These are phyloP conservation scores for Fusarium kyushuense DNA, from an alignment of 2,329 filamentous ascomycete genomes.

Conservation along the genomic window DNA sequence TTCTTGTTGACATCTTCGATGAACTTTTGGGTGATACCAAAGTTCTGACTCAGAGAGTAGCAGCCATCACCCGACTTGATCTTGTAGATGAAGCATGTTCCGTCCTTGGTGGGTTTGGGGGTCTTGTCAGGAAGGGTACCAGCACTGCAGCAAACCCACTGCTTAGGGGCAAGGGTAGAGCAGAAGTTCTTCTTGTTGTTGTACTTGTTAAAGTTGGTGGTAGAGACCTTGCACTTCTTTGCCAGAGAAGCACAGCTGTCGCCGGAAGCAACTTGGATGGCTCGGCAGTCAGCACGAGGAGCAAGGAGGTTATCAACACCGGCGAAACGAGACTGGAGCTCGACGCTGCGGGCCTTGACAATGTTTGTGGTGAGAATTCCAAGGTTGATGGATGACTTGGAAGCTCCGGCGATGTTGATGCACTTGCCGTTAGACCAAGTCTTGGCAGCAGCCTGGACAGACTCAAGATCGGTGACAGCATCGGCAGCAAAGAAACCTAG, in stretches of 20 bases:
- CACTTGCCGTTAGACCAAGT: constrained; percentile 43
- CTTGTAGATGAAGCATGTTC: constrained; percentile 52
- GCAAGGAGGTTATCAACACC: constrained; percentile 29
- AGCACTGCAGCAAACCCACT: constrained; percentile 54
- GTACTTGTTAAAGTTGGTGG: constrained; percentile 54
- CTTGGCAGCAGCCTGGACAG: constrained; percentile 36
- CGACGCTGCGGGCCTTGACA: constrained; percentile 28
- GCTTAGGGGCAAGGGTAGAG: constrained; percentile 48
- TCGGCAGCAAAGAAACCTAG: constrained; percentile 41
- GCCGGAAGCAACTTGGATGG: constrained; percentile 50
- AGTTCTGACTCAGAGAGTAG: constrained; percentile 45
- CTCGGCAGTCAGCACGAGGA: constrained; percentile 41
- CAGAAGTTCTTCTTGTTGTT: constrained; percentile 53
- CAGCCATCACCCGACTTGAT: constrained; percentile 53
- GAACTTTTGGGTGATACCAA: constrained; percentile 53
- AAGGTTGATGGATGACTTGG: constrained; percentile 23
- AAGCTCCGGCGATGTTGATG: constrained; percentile 8
- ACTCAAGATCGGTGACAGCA: constrained; percentile 22
- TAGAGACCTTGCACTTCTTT: constrained; percentile 54
- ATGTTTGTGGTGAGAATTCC: constrained; percentile 34
- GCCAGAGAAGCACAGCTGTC: constrained; percentile 56
- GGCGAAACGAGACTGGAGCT: constrained; percentile 35
- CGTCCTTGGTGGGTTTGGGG: constrained; percentile 53
- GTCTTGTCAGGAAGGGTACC: constrained; percentile 52
- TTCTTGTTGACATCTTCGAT: constrained; percentile 55